Base-by-base conservation (phyloP, 306 rosid species). In the Carpinus viminea region DNA sequence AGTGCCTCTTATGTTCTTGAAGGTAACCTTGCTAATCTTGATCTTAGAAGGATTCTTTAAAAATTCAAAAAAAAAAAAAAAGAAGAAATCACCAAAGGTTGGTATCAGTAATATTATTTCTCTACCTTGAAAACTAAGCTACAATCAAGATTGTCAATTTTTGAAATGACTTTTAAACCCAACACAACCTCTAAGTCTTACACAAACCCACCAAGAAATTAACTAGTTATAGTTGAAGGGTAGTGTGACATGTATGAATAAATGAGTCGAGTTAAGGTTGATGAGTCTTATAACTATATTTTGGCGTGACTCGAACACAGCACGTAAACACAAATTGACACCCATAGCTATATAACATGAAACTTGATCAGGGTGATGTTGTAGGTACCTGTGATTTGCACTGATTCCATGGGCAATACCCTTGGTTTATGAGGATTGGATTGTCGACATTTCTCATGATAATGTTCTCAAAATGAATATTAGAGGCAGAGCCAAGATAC, bases 341-440 rank as follows among this genome's bases (percentile, higher is more conserved):
- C 43, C 6, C 5, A 4, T 38, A 38, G 43, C 4, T 38, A 38
- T 38, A 38, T 47, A 11, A 47, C 51, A 47, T 11, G 51, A 47
- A 47, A 47, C 12, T 8, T 11, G n/a, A 57, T 21, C 12, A 57
- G 34, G 8, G 10, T 21, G 12, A 21, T 8, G 8, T 21, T 0
- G 28, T 59, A 21, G 11, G 7, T 20, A 86, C 90, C 85, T 71
- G 1, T 41, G 45, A 55, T 2, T 72, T 59, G 74, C 93, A 89
- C 0, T 79, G 78, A 26, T 83, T 81, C 79, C 80, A 86, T 4
- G 92, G 92, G 76, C 93, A 89, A 28, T 91, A 87, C 41, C 76
- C 85, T 80, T 89, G 93, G 64, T 91, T 88, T 3, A 87, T 74
- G 34, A 89, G 11, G 16, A 91, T 20, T 0, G 91, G 88, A 57